A percentile compares a stretch with the other conserved stretches of the same genome.
Conservation (phyloP, 768 basidiomycete genomes). For the Dacryopinax spathularia region DNA sequence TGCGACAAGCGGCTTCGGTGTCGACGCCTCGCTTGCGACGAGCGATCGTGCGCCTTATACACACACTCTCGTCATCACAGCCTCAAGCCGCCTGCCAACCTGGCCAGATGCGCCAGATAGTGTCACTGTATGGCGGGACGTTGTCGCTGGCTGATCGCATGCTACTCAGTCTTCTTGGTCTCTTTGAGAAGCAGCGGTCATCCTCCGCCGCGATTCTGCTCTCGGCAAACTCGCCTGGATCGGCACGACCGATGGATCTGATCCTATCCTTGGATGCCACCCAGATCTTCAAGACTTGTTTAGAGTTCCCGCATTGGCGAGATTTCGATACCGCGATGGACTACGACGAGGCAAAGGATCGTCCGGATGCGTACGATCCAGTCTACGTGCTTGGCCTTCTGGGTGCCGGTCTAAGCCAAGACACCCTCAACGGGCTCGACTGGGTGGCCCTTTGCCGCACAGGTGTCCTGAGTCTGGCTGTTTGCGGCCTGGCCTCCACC, state of each 20-base stretch:
- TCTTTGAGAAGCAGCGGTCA: constrained; percentile 62
- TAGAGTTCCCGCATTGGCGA: constrained; percentile 56
- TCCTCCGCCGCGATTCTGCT: constrained; percentile 51
- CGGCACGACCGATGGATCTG: constrained; percentile 41
- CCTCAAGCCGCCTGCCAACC: constrained; percentile 75
- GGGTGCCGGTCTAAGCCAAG: constrained; percentile 47
- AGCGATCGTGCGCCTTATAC: constrained; percentile 41
- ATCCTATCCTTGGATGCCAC: constrained; percentile 56
- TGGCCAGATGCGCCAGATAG: constrained; percentile 64
- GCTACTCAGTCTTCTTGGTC: constrained; percentile 58
- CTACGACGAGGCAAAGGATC: constrained; percentile 13
- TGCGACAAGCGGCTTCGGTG: constrained; percentile 22
- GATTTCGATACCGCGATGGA: constrained; percentile 29
- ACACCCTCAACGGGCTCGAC: constrained; percentile 44
- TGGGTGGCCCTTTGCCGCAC: constrained; percentile 82
- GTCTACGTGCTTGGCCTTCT: constrained; percentile 57
- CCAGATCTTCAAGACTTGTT: constrained; percentile 53
- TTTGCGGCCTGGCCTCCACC: constrained; percentile 57
- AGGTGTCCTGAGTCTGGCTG: constrained; percentile 57
- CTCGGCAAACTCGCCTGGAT: constrained; percentile 33
- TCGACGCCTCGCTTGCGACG: constrained; percentile 26
- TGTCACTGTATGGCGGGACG: constrained; percentile 61
- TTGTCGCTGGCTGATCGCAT: constrained; percentile 47
- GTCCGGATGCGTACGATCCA: constrained; percentile 57
- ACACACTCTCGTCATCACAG: constrained; percentile 56